These are phyloP conservation scores for Colletotrichum sp. DNA, from an alignment of 2,329 filamentous ascomycete species.

Conservation along the genomic window DNA sequence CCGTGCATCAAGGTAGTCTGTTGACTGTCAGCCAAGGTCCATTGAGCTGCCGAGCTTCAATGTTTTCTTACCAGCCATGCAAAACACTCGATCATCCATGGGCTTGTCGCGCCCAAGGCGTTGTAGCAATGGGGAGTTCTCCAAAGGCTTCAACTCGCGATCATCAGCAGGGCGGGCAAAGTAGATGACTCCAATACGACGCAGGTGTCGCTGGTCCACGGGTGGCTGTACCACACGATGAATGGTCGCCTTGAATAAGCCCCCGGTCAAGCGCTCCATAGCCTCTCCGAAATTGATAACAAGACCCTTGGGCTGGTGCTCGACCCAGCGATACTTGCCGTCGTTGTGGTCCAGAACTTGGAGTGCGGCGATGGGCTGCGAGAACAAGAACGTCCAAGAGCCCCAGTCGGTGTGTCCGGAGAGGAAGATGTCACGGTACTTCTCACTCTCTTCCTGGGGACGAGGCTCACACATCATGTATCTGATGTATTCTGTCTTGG, in stretches of 20 bases:
- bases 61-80: neutral
- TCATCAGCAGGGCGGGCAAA: constrained; percentile 36
- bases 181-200: constrained; percentile 42
- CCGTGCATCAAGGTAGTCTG: constrained; percentile 29
- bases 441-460: constrained; percentile 35
- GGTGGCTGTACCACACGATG: constrained; percentile 34
- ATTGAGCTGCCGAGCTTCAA: neutral
- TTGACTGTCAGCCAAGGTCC: constrained; percentile 14
- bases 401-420: constrained; percentile 46
- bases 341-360: constrained; percentile 37
- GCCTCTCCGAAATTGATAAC: constrained; percentile 41
- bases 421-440: constrained; percentile 41
- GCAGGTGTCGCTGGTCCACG: constrained; percentile 37
- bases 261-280: constrained; percentile 30
- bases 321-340: constrained; percentile 29
- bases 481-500: constrained; percentile 40
- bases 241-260: constrained; percentile 34
- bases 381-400: constrained; percentile 41
- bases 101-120: constrained; percentile 26
- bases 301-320: constrained; percentile 30
- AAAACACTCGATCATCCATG: neutral
- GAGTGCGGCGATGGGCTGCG: constrained; percentile 41
- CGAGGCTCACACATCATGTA: constrained; percentile 45
- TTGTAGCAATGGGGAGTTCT: constrained; percentile 37
- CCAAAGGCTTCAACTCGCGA: constrained; percentile 36